Conservation (phyloP, 495 filamentous ascomycete species). For the Sphaerosporella brunnea region DNA sequence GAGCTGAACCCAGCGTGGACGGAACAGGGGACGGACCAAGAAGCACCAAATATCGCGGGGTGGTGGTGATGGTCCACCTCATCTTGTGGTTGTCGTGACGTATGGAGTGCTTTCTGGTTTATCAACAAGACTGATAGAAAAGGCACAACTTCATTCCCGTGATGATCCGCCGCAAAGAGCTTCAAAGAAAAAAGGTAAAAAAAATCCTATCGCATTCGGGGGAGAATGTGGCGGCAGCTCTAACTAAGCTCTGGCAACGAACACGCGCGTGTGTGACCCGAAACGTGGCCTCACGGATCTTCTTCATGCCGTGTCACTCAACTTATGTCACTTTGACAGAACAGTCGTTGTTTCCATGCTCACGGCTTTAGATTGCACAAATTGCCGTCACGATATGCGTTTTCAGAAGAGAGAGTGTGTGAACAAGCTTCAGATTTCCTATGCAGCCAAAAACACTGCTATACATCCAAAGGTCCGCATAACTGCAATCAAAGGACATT, state of each 20-base stretch:
- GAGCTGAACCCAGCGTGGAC: neutral
- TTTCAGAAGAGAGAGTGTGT: too few relatives aligned
- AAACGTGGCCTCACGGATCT: slow-evolving; percentile 4
- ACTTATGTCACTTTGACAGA: too few relatives aligned
- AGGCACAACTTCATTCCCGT: neutral
- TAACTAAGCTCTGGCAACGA: neutral
- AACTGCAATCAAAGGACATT: too few relatives aligned
- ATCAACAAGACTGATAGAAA: neutral
- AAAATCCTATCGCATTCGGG: neutral
- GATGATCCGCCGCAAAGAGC: neutral
- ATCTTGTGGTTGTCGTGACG: neutral
- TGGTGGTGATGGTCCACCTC: neutral
- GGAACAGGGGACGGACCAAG: neutral
- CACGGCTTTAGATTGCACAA: too few relatives aligned
- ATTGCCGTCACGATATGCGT: too few relatives aligned
- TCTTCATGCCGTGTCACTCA: too few relatives aligned
- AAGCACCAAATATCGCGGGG: neutral
- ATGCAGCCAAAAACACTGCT: too few relatives aligned
- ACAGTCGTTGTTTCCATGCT: too few relatives aligned
- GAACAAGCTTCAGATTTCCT: too few relatives aligned
- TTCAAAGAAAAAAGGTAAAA: neutral
- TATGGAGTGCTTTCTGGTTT: neutral
- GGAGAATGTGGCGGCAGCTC: neutral
- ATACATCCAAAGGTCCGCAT: too few relatives aligned
- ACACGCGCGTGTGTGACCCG: neutral